Evolutionary conservation across 257 asterid species (phyloP).

Genomic region (Paulownia fortunei): DNA sequence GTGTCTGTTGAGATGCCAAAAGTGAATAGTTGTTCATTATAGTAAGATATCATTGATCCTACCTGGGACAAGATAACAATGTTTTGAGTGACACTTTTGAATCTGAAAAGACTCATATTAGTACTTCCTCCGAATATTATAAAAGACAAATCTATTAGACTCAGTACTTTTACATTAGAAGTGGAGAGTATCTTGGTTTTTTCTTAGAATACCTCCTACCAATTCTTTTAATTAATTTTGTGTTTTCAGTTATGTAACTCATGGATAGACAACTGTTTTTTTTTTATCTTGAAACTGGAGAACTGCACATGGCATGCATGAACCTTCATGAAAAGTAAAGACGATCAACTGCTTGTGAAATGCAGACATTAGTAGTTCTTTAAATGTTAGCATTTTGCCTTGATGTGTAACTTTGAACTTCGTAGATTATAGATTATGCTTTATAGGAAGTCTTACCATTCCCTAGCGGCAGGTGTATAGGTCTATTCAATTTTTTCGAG

Average conservation of each 20-base stretch:
- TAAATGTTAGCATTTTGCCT: not conserved
- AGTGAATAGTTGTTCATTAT: not conserved
- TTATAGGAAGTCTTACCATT: not conserved
- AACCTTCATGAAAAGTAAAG: not conserved
- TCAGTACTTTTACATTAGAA: not conserved
- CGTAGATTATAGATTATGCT: not conserved
- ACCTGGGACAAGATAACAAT: not conserved
- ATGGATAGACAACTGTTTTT: not conserved
- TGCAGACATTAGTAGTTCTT: not conserved
- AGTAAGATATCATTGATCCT: slow-evolving; percentile 1
- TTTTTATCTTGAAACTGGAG: not conserved
- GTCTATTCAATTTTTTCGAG: not conserved
- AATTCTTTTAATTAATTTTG: not conserved
- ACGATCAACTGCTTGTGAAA: not conserved
- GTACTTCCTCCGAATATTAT: not conserved
- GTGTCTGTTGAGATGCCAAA: not conserved
- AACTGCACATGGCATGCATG: not conserved
- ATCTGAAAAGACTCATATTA: not conserved
- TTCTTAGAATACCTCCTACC: not conserved
- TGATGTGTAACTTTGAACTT: not conserved
- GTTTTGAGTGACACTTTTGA: not conserved
- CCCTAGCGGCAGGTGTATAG: not conserved
- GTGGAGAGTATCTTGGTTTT: not conserved
- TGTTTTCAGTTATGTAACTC: not conserved
- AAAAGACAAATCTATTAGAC: not conserved